Evolutionary conservation across 2,329 filamentous ascomycete genomes (phyloP).

Genomic region (Talaromyces sp.): DNA sequence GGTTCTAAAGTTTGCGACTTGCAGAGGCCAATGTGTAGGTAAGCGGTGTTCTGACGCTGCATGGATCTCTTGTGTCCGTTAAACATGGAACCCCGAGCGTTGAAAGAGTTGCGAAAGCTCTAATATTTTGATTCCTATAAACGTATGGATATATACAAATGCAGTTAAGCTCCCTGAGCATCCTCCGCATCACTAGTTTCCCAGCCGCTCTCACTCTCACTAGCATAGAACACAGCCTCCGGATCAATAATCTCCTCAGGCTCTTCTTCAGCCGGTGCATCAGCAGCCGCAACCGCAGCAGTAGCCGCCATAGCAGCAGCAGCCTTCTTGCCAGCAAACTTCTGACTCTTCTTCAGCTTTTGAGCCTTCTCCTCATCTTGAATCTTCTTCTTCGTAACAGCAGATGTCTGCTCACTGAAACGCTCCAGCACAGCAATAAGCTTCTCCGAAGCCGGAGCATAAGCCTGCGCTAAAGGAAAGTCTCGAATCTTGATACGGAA

Average conservation of each 20-base stretch:
- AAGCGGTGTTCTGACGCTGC: too few relatives aligned
- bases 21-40: too few relatives aligned
- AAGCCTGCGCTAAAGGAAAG: constrained; percentile 59
- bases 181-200: constrained; percentile 27
- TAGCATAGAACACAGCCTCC: constrained; percentile 36
- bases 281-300: constrained; percentile 9
- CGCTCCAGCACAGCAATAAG: constrained; percentile 51
- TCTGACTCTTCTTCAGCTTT: constrained; percentile 27
- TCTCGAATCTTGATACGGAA: constrained; percentile 65
- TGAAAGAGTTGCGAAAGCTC: too few relatives aligned
- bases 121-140: background rate
- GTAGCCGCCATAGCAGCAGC: constrained; percentile 7
- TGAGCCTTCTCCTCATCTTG: constrained; percentile 25
- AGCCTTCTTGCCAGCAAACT: constrained; percentile 18
- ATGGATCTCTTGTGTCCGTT: too few relatives aligned
- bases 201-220: constrained; percentile 43
- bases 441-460: constrained; percentile 58
- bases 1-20: too few relatives aligned
- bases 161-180: background rate
- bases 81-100: too few relatives aligned
- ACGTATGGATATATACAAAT: constrained; percentile 3
- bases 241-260: background rate
- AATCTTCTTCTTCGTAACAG: constrained; percentile 21
- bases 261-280: constrained; percentile 5
- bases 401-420: constrained; percentile 29